phyloP scores from a whole-genome alignment of 306 rosid species.

The Cajanus cajan region DNA sequence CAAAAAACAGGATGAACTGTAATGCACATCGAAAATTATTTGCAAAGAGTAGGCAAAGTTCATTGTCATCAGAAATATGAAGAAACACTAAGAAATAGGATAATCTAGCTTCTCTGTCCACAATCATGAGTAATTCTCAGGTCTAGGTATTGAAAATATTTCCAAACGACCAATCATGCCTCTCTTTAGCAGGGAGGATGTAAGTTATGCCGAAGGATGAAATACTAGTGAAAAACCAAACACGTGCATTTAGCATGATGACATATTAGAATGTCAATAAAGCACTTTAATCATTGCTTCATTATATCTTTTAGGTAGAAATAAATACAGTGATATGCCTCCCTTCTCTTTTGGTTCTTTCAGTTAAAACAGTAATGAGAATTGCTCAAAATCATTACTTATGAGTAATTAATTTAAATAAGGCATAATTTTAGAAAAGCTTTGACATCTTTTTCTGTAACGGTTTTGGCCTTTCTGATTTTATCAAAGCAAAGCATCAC shows the following conservation, averaged over 20 bases:
- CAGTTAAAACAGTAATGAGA: background rate
- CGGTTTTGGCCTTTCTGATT: background rate
- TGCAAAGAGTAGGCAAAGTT: background rate
- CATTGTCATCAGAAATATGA: background rate
- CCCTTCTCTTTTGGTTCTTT: background rate
- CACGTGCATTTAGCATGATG: background rate
- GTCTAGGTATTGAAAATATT: background rate
- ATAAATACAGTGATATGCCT: background rate
- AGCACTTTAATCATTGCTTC: background rate
- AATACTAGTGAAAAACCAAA: background rate
- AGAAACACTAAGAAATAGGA: background rate
- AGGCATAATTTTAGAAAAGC: background rate
- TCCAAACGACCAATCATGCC: background rate
- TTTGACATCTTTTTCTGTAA: background rate
- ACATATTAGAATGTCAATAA: background rate
- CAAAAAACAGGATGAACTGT: constrained; percentile 25
- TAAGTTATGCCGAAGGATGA: background rate
- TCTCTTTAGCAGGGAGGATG: background rate
- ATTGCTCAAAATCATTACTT: background rate
- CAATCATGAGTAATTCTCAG: background rate
- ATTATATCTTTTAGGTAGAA: background rate
- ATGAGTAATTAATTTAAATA: background rate
- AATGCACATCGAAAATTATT: background rate
- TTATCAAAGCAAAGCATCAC: background rate
- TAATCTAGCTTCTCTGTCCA: background rate